A percentile compares a stretch with the other conserved stretches of the same genome.
phyloP scores from a whole-genome alignment of 2,329 filamentous ascomycete genomes.

The Fulvia fulva region DNA sequence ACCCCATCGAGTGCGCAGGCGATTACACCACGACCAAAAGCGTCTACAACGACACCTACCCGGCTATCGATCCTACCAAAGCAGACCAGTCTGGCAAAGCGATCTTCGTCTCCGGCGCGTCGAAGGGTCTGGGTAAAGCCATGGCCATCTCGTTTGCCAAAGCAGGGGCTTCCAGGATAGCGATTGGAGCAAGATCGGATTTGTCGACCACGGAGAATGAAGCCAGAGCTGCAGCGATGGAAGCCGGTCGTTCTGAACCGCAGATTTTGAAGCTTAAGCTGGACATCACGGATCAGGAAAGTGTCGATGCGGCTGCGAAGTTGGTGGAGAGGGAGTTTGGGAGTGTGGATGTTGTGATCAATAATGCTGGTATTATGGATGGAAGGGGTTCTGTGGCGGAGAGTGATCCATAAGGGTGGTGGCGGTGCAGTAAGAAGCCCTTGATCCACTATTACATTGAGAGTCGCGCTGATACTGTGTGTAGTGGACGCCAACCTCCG shows the following conservation, averaged over 20 bases:
- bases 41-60: conserved; percentile 29
- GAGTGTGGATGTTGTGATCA: conserved; percentile 44
- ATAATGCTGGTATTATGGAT: conserved; percentile 43
- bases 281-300: conserved; percentile 39
- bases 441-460: no score
- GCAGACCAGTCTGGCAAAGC: conserved; percentile 39
- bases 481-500: conserved; percentile 46
- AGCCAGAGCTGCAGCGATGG: conserved; percentile 36
- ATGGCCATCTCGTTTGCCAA: conserved; percentile 55
- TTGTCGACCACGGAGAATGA: conserved; percentile 36
- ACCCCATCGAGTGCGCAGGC: conserved; percentile 19
- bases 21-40: conserved; percentile 24
- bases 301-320: conserved; percentile 34
- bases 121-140: conserved; percentile 41
- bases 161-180: conserved; percentile 51
- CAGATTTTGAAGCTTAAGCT: conserved; percentile 41
- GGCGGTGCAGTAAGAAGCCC: conserved; percentile 31
- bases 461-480: no score
- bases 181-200: conserved; percentile 50
- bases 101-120: conserved; percentile 51
- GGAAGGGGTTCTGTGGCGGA: conserved; percentile 15
- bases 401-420: conserved; percentile 40
- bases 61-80: conserved; percentile 31
- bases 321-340: conserved; percentile 30
- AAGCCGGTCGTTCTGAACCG: conserved; percentile 35